Conservation (phyloP, 2,329 filamentous ascomycete species). For the Aspergillus ochraceoroseus region DNA sequence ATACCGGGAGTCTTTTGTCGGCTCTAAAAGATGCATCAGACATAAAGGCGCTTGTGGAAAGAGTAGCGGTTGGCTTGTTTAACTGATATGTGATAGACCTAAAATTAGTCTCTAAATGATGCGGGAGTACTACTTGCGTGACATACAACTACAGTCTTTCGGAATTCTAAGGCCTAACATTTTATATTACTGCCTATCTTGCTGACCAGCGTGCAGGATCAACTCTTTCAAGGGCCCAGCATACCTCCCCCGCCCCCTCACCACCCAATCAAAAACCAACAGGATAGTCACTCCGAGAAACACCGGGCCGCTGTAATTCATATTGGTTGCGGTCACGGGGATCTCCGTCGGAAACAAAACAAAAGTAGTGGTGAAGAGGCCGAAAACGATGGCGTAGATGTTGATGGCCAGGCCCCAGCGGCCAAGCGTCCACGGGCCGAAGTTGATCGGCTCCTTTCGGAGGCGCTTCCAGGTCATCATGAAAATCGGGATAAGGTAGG, state of each 20-base stretch:
- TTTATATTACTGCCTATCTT: not conserved
- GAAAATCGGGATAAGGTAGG: constrained; percentile 46
- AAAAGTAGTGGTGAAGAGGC: constrained; percentile 29
- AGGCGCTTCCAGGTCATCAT: constrained; percentile 27
- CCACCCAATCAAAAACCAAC: constrained; percentile 23
- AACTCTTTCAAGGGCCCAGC: constrained; percentile 21
- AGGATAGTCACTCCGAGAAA: constrained; percentile 25
- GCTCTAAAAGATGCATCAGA: too few relatives aligned
- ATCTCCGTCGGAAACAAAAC: constrained; percentile 29
- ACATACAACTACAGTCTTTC: too few relatives aligned
- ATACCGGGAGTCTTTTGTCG: too few relatives aligned
- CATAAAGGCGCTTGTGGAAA: too few relatives aligned
- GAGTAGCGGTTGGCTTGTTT: too few relatives aligned
- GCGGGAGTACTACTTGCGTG: too few relatives aligned
- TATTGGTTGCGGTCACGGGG: constrained; percentile 31
- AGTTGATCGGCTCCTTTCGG: constrained; percentile 19
- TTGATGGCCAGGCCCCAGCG: constrained; percentile 28
- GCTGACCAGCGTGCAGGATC: constrained; percentile 3
- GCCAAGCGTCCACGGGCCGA: constrained; percentile 29
- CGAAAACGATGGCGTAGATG: constrained; percentile 29
- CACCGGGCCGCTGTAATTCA: constrained; percentile 34
- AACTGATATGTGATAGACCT: too few relatives aligned
- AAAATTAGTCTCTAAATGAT: too few relatives aligned
- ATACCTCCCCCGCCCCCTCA: constrained; percentile 24
- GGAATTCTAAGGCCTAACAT: too few relatives aligned